Percentiles rank a stretch among this genome's conserved stretches.
Conservation (phyloP, 1,139 yeast genomes). For the Yamadazyma conglobata region DNA sequence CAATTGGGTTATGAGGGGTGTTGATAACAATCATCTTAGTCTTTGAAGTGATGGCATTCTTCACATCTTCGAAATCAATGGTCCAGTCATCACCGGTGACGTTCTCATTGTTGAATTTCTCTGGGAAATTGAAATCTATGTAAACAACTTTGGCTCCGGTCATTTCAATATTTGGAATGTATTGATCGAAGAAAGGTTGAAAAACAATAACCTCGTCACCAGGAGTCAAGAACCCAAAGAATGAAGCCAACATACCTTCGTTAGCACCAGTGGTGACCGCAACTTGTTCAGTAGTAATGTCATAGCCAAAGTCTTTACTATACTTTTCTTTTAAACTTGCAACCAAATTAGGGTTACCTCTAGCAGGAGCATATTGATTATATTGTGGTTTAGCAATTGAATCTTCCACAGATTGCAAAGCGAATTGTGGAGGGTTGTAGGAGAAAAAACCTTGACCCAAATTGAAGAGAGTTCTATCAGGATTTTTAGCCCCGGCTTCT, state of each 20-base stretch:
- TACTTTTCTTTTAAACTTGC: conserved; percentile 69
- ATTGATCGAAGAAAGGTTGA: conserved; percentile 96
- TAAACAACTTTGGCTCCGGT: conserved; percentile 89
- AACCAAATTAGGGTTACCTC: conserved; percentile 77
- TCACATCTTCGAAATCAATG: conserved; percentile 74
- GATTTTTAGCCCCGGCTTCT: conserved; percentile 52
- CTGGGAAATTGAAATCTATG: conserved; percentile 84
- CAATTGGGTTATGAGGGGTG: conserved; percentile 96
- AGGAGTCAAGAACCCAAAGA: conserved; percentile 77
- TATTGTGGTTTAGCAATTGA: conserved; percentile 69
- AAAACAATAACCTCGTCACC: conserved; percentile 98
- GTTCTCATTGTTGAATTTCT: conserved; percentile 56
- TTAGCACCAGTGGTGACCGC: conserved; percentile 95
- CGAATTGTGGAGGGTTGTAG: conserved; percentile 89
- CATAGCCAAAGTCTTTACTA: conserved; percentile 59
- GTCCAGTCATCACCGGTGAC: conserved; percentile 86
- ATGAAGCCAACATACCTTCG: conserved; percentile 84
- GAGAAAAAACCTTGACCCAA: conserved; percentile 97
- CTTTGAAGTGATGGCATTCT: conserved; percentile 61
- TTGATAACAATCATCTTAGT: conserved; percentile 86
- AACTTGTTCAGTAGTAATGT: conserved; percentile 61
- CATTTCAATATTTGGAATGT: conserved; percentile 87
- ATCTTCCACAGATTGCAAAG: conserved; percentile 73
- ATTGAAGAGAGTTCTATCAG: conserved; percentile 74
- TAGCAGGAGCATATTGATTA: conserved; percentile 90